These are phyloP conservation scores for Chlorella sorokiniana DNA, from an alignment of 139 green algal genomes.

Conservation along the genomic window DNA sequence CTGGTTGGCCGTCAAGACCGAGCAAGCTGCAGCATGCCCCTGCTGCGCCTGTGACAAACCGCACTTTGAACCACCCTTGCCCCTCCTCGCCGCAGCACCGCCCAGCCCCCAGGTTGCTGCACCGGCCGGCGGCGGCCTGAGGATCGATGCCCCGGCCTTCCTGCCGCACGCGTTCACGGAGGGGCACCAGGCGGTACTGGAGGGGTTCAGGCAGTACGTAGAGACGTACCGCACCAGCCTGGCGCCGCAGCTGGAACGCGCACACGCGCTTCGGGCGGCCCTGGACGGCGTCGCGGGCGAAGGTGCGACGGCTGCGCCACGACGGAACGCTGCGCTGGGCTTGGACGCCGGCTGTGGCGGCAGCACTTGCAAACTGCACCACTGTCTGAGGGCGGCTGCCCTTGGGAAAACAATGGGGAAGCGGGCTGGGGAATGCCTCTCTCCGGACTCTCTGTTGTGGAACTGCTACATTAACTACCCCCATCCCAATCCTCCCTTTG, in stretches of 20 bases:
- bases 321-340: background rate
- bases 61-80: background rate
- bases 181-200: background rate
- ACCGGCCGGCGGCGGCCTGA: background rate
- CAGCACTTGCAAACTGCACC: no score
- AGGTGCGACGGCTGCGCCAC: background rate
- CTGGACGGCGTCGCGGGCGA: background rate
- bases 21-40: no score
- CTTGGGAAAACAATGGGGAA: no score
- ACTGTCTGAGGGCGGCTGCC: no score
- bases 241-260: background rate
- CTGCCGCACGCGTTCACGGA: slow-evolving; percentile 7
- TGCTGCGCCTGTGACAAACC: no score
- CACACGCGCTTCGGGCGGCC: background rate
- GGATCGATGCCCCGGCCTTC: background rate
- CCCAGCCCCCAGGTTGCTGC: background rate
- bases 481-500: background rate
- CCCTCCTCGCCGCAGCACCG: background rate
- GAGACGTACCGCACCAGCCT: background rate
- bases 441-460: no score
- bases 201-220: background rate
- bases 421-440: no score
- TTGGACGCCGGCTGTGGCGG: no score
- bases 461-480: no score
- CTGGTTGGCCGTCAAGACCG: no score